Evolutionary conservation across 2,329 filamentous ascomycete genomes (phyloP).

Genomic region (Verticillium longisporum): DNA sequence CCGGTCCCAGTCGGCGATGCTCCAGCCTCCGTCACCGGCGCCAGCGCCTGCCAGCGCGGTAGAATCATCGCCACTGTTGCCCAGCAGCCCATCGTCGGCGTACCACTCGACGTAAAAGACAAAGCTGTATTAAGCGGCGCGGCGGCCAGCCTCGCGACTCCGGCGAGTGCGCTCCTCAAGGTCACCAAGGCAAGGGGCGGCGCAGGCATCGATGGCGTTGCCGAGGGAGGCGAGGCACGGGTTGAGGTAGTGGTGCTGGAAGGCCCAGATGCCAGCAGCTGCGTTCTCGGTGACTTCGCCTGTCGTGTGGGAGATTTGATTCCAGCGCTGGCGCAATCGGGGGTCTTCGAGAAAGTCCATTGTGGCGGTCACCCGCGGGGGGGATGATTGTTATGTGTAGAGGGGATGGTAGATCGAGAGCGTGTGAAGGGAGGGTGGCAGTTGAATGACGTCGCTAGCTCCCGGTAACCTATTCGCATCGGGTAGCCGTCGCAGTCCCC

Average conservation of each 20-base stretch:
- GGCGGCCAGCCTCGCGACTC: conserved; percentile 46
- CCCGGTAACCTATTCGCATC: not conserved
- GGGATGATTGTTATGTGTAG: not conserved
- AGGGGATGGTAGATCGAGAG: not conserved
- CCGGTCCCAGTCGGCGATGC: conserved; percentile 77
- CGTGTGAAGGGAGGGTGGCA: not conserved
- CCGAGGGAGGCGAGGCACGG: conserved; percentile 69
- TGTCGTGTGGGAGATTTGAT: conserved; percentile 84
- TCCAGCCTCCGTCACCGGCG: conserved; percentile 60
- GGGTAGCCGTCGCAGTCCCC: not conserved
- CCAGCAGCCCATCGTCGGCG: conserved; percentile 36
- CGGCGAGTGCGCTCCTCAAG: conserved; percentile 69
- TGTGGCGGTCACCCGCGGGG: not conserved
- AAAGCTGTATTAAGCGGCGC: conserved; percentile 75
- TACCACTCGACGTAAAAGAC: conserved; percentile 99
- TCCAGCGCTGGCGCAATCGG: conserved; percentile 86
- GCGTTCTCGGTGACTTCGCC: conserved; percentile 86
- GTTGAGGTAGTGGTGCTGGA: conserved; percentile 76
- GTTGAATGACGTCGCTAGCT: not conserved
- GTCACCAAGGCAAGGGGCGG: conserved; percentile 62
- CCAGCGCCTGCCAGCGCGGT: conserved; percentile 14
- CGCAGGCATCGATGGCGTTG: conserved; percentile 64
- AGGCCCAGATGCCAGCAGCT: conserved; percentile 84
- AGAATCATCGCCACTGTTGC: not conserved
- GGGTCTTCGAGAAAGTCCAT: conserved; percentile 71